Evolutionary conservation across 441 rosid species (phyloP).

Genomic region (Brassica hybrid): DNA sequence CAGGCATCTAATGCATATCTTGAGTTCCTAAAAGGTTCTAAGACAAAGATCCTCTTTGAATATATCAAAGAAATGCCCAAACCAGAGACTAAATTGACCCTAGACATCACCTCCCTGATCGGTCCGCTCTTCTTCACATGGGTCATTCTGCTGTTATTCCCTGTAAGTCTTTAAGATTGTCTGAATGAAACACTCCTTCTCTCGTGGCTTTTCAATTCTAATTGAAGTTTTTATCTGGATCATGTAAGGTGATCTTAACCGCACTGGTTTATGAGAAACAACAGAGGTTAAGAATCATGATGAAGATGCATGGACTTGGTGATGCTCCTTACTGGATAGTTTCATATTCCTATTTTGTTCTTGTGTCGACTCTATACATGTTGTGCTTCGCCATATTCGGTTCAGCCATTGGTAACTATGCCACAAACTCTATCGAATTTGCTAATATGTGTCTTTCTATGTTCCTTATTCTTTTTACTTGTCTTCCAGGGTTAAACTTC

Average conservation of each 20-base stretch:
- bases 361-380: slow-evolving; percentile 72
- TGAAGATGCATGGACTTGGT: slow-evolving; percentile 99
- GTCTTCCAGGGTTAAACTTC: slow-evolving; percentile 86
- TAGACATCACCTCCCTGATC: slow-evolving; percentile 79
- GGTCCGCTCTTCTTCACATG: slow-evolving; percentile 95
- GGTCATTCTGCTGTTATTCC: slow-evolving; percentile 88
- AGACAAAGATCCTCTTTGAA: slow-evolving; percentile 68
- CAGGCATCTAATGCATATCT: slow-evolving; percentile 92
- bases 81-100: slow-evolving; percentile 47
- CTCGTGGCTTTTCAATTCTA: neutral
- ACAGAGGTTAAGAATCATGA: slow-evolving; percentile 88
- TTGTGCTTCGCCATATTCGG: slow-evolving; percentile 81
- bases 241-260: slow-evolving; percentile 65
- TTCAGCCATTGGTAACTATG: slow-evolving; percentile 69
- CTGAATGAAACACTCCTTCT: slow-evolving; percentile 8
- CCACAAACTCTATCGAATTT: neutral
- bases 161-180: slow-evolving; percentile 62
- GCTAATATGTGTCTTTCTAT: slow-evolving; percentile 36
- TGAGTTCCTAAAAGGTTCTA: slow-evolving; percentile 63
- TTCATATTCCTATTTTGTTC: slow-evolving; percentile 80
- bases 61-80: slow-evolving; percentile 93
- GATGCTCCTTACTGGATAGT: slow-evolving; percentile 95
- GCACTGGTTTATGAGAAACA: slow-evolving; percentile 87
- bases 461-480: slow-evolving; percentile 35
- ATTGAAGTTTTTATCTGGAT: slow-evolving; percentile 6